Conservation (phyloP, 2,329 filamentous ascomycete species). For the Ascocoryne sarcoides region DNA sequence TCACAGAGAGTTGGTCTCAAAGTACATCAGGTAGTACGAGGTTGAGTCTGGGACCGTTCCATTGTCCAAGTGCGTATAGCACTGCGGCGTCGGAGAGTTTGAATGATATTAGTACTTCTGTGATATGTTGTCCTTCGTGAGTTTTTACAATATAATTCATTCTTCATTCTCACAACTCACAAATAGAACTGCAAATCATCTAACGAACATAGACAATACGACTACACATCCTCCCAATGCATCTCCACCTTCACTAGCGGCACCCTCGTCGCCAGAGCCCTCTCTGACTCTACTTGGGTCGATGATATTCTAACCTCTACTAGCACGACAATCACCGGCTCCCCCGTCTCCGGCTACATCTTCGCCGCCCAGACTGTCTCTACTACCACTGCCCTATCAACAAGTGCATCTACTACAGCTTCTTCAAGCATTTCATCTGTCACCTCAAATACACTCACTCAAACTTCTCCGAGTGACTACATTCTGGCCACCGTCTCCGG, state of each 20-base stretch:
- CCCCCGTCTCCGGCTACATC: too few species aligned
- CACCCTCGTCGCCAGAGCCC: neutral
- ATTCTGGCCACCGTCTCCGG: too few species aligned
- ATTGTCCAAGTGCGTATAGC: constrained; percentile 10
- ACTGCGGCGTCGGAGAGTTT: constrained; percentile 6
- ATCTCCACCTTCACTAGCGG: constrained; percentile 4
- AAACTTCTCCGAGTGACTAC: too few species aligned
- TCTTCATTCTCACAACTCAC: neutral
- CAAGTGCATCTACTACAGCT: too few species aligned
- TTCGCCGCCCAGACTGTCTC: too few species aligned
- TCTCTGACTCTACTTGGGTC: neutral
- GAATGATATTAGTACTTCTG: constrained; percentile 6
- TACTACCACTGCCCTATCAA: too few species aligned
- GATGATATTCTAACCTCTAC: too few species aligned
- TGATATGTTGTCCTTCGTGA: constrained; percentile 14
- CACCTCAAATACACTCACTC: too few species aligned
- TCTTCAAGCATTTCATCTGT: too few species aligned
- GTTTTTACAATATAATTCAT: too few species aligned
- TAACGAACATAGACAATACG: constrained; percentile 4
- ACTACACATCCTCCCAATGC: constrained; percentile 5
- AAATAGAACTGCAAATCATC: constrained; percentile 1
- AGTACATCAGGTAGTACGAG: neutral
- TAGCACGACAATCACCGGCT: too few species aligned
- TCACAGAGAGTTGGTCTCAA: constrained; percentile 2
- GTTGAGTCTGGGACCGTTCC: constrained; percentile 7